Evolutionary conservation across 176 grass and related monocot species (phyloP).

Genomic region (Zea luxurians): DNA sequence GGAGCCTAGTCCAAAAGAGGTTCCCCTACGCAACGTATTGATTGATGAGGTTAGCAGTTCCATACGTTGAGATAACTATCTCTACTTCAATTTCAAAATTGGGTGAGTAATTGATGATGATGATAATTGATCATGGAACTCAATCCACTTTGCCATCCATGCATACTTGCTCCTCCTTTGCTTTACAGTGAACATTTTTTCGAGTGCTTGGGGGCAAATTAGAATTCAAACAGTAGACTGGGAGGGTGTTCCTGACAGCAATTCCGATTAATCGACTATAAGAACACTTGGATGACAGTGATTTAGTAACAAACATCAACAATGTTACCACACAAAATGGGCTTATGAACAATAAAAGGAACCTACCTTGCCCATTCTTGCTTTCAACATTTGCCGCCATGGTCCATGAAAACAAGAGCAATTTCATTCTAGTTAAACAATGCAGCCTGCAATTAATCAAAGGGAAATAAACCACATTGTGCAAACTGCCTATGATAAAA

Average conservation of each 20-base stretch:
- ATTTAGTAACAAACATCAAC: neutral
- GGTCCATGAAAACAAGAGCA: constrained; percentile 86
- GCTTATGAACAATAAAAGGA: neutral
- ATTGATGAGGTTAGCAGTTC: neutral
- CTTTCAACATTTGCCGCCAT: constrained; percentile 74
- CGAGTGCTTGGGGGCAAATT: neutral
- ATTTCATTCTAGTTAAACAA: constrained; percentile 98
- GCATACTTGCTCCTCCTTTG: constrained; percentile 10
- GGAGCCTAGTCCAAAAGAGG: constrained; percentile 94
- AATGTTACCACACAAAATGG: neutral
- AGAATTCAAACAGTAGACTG: no score
- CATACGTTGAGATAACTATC: neutral
- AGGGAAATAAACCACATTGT: constrained; percentile 25
- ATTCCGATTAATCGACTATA: neutral
- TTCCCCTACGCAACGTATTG: constrained; percentile 67
- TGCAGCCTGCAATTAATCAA: constrained; percentile 70
- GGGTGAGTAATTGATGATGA: neutral
- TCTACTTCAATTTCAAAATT: neutral
- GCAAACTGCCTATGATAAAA: constrained; percentile 7
- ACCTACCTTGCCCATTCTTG: constrained; percentile 87
- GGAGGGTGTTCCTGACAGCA: neutral
- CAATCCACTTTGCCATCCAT: neutral
- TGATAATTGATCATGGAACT: neutral
- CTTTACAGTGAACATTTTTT: neutral
- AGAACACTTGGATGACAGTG: no score